These are phyloP conservation scores for Malassezia pachydermatis DNA, from an alignment of 1,284 basidiomycete species.

Conservation along the genomic window DNA sequence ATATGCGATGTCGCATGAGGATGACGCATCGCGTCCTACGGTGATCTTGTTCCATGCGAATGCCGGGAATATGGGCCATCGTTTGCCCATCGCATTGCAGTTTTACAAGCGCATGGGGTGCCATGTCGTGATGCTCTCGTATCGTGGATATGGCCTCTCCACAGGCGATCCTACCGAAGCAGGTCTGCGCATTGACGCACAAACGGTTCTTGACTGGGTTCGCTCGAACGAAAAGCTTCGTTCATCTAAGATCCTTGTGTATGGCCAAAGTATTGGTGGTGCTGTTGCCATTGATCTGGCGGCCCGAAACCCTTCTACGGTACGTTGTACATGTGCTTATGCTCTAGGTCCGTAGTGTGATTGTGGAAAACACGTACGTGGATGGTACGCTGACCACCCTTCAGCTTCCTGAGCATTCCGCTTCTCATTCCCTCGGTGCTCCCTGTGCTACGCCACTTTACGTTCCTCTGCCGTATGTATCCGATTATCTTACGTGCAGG, in stretches of 20 bases:
- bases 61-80: slow-evolving; percentile 55
- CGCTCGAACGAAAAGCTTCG: slow-evolving; percentile 60
- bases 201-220: slow-evolving; percentile 64
- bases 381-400: no score
- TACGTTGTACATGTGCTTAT: no score
- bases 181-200: slow-evolving; percentile 65
- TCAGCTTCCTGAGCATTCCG: slow-evolving; percentile 43
- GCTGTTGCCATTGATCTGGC: slow-evolving; percentile 83
- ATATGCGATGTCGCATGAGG: slow-evolving; percentile 35
- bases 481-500: slow-evolving; percentile 34
- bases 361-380: slow-evolving; percentile 14
- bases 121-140: slow-evolving; percentile 79
- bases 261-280: slow-evolving; percentile 93
- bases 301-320: slow-evolving; percentile 60
- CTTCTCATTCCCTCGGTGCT: slow-evolving; percentile 59
- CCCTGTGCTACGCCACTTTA: slow-evolving; percentile 64
- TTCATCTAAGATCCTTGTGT: slow-evolving; percentile 54
- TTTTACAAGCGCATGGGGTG: slow-evolving; percentile 74
- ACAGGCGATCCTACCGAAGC: slow-evolving; percentile 72
- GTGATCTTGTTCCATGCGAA: slow-evolving; percentile 44
- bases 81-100: slow-evolving; percentile 75
- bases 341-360: slow-evolving; percentile 58
- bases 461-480: slow-evolving; percentile 61
- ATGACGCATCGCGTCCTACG: slow-evolving; percentile 27
- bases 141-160: slow-evolving; percentile 78